Percentiles rank a stretch among this genome's conserved stretches.
Conservation (phyloP, 106 monocot species). For the Apostasia shenzhenica region DNA sequence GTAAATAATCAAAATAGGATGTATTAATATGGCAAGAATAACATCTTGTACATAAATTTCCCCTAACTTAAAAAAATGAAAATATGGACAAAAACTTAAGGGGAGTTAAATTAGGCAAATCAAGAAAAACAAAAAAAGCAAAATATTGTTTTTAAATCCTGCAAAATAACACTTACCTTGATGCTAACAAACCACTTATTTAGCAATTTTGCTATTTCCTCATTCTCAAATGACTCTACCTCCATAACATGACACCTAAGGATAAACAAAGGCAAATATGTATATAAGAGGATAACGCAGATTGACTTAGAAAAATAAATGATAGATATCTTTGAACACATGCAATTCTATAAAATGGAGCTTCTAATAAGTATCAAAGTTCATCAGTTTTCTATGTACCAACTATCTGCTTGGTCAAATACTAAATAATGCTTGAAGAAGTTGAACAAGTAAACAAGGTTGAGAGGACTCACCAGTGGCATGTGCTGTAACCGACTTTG, state of each 20-base stretch:
- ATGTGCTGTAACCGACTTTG: slow-evolving; percentile 98
- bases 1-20: too few relatives aligned
- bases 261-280: background rate
- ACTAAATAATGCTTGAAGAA: background rate
- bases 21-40: too few relatives aligned
- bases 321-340: background rate
- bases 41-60: background rate
- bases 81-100: too few relatives aligned
- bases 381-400: background rate
- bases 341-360: too few relatives aligned
- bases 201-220: slow-evolving; percentile 72
- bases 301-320: background rate
- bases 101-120: too few relatives aligned
- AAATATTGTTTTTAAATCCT: background rate
- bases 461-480: slow-evolving; percentile 74
- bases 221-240: slow-evolving; percentile 93
- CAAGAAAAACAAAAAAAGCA: too few relatives aligned
- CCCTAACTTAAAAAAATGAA: too few relatives aligned
- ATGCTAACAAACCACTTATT: slow-evolving; percentile 97
- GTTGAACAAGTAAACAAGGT: background rate
- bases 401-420: background rate
- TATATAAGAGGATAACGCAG: background rate
- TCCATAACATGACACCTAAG: slow-evolving; percentile 99
- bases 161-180: slow-evolving; percentile 44
- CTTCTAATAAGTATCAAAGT: background rate